Evolutionary conservation across 2,329 filamentous ascomycete genomes (phyloP).

Genomic region (Colletotrichum shisoi): DNA sequence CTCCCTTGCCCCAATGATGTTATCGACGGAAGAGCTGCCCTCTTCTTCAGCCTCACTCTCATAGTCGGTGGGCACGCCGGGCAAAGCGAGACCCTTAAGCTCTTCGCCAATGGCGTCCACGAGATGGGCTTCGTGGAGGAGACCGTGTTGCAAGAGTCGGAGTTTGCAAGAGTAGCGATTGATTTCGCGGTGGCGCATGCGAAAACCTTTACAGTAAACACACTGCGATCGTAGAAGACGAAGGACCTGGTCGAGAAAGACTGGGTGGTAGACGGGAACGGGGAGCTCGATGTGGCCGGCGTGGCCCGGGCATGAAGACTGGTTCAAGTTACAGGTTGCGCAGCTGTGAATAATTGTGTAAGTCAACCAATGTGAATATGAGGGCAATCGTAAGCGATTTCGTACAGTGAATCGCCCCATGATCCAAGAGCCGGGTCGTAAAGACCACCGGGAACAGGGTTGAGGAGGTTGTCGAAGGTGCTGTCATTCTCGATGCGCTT

Average conservation of each 20-base stretch:
- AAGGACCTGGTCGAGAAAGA: constrained; percentile 91
- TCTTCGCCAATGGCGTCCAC: constrained; percentile 63
- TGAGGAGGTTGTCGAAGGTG: constrained; percentile 91
- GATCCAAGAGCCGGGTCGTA: constrained; percentile 93
- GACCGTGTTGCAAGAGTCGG: constrained; percentile 82
- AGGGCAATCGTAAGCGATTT: constrained; percentile 36
- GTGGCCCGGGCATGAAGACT: constrained; percentile 86
- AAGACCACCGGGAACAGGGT: constrained; percentile 87
- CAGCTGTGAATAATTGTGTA: constrained; percentile 65
- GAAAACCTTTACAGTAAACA: constrained; percentile 87
- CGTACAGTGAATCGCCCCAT: constrained; percentile 84
- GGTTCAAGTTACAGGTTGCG: constrained; percentile 87
- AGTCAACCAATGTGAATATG: constrained; percentile 29
- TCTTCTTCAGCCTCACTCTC: constrained; percentile 72
- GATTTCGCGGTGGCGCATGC: constrained; percentile 76
- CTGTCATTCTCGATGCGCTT: constrained; percentile 91
- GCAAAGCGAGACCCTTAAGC: constrained; percentile 54
- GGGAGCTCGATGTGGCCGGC: constrained; percentile 94
- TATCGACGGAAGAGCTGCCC: constrained; percentile 62
- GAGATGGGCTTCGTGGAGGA: constrained; percentile 72
- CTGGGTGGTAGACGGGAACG: constrained; percentile 92
- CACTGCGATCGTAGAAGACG: constrained; percentile 87
- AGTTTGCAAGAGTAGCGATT: constrained; percentile 86
- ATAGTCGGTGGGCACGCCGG: constrained; percentile 51
- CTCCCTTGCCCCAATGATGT: constrained; percentile 61